Evolutionary conservation across 2,329 filamentous ascomycete species (phyloP).

Genomic region (Coleophoma crateriformis): DNA sequence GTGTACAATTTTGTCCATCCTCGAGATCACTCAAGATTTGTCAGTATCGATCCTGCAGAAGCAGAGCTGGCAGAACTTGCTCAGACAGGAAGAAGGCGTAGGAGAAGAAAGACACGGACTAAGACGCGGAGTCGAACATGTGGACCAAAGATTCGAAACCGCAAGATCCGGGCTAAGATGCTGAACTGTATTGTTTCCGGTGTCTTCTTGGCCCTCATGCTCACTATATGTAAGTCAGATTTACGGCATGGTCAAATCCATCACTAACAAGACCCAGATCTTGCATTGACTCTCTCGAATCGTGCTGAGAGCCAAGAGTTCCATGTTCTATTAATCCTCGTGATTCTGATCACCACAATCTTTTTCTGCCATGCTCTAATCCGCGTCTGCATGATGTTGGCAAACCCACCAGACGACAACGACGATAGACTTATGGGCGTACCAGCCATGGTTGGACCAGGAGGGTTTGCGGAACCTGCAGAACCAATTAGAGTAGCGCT

Average conservation of each 20-base stretch:
- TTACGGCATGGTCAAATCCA: not conserved
- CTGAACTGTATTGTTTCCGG: constrained; percentile 62
- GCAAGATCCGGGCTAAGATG: constrained; percentile 47
- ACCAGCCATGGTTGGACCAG: constrained; percentile 45
- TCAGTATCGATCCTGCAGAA: constrained; percentile 42
- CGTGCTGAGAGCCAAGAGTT: constrained; percentile 63
- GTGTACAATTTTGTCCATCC: constrained; percentile 7
- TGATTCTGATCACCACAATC: constrained; percentile 68
- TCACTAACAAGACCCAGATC: constrained; percentile 46
- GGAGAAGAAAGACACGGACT: constrained; percentile 25
- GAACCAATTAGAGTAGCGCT: constrained; percentile 74
- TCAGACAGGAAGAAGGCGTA: constrained; percentile 33
- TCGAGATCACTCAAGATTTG: constrained; percentile 22
- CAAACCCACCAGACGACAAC: constrained; percentile 30
- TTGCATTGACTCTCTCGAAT: constrained; percentile 64
- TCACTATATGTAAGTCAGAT: constrained; percentile 50
- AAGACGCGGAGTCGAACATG: constrained; percentile 12
- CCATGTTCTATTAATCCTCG: constrained; percentile 72
- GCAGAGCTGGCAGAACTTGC: constrained; percentile 39
- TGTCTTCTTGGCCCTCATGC: constrained; percentile 4
- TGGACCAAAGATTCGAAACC: constrained; percentile 49
- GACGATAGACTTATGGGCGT: constrained; percentile 26
- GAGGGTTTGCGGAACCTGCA: constrained; percentile 64
- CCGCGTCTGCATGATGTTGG: constrained; percentile 62
- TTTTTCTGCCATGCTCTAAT: constrained; percentile 79